Base-by-base conservation (phyloP, 1,139 yeast species). In the Lodderomyces oxycetoniae region DNA sequence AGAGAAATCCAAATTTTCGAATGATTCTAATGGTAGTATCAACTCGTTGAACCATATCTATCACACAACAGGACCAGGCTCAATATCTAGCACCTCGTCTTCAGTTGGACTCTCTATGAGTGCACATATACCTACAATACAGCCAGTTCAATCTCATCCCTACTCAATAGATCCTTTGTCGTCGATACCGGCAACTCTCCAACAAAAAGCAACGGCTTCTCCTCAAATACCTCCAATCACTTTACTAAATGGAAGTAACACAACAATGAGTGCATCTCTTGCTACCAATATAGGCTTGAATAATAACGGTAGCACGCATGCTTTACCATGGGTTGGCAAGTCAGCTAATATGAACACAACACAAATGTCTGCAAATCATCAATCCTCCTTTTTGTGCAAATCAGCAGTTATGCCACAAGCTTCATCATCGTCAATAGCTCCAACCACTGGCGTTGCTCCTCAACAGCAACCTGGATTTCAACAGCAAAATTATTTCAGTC, bases 31-130 rank as follows among this genome's bases (percentile, higher is more conserved):
- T 5, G 4, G 15, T 21, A 20, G 25, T 10, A n/a, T 11, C 9
- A 19, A 5, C 5, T 28, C 31, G 3, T 19, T 19, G 5, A 28
- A 20, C 22, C 39, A 62, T 26, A 66, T 57, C 36, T 47, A 61
- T 26, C 61, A 61, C 40, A 66, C 57, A 30, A 55, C 63, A 4
- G 56, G 53, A 28, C 61, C 67, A 2, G 45, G 53, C 5, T 50
- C 63, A 1, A 37, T 49, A 11, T 52, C 61, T 6, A 43, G 41
- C n/a, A 35, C 52, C 5, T 43, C 56, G 5, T 43, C 48, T 4
- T 32, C 53, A 15, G 32, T 30, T 15, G 41, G 34, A 9, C 35
- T 37, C 17, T 17, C 39, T 8, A 27, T 35, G 2, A 44, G 52
- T 8, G 12, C 26, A 6, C 26, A 26, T 6, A 7, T 15, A 13